phyloP scores from a whole-genome alignment of 2,329 filamentous ascomycete species.

The Phialophora macrospora region DNA sequence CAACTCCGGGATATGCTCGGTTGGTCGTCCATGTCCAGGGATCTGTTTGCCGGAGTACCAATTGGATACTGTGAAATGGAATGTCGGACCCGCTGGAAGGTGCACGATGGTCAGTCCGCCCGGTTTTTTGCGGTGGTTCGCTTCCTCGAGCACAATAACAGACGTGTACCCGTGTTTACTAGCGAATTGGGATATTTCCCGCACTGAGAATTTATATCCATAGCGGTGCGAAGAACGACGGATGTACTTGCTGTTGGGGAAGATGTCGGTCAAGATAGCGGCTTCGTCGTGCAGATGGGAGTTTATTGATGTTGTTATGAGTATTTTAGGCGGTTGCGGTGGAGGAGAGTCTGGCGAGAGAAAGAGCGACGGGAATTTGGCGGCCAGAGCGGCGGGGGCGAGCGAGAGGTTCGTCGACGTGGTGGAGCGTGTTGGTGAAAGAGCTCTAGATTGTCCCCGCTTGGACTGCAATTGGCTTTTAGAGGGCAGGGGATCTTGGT shows the following conservation, averaged over 20 bases:
- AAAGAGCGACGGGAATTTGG: conserved; percentile 67
- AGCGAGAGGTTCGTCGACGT: conserved; percentile 64
- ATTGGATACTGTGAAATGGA: conserved; percentile 88
- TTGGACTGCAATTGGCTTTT: conserved; percentile 42
- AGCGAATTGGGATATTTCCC: conserved; percentile 88
- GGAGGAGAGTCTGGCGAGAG: conserved; percentile 43
- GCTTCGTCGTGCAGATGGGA: conserved; percentile 86
- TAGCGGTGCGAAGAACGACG: conserved; percentile 82
- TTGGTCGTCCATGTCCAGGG: conserved; percentile 87
- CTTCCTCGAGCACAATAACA: conserved; percentile 80
- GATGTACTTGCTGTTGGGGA: conserved; percentile 82
- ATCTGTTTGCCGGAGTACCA: conserved; percentile 88
- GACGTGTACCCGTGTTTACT: conserved; percentile 80
- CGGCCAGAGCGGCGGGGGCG: conserved; percentile 64
- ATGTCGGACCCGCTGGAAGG: conserved; percentile 82
- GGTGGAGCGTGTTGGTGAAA: conserved; percentile 61
- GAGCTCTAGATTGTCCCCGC: conserved; percentile 55
- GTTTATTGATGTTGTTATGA: conserved; percentile 90
- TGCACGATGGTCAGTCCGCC: conserved; percentile 83
- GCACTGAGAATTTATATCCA: conserved; percentile 86
- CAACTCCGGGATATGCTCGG: conserved; percentile 87
- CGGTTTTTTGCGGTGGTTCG: conserved; percentile 75
- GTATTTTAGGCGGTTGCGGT: conserved; percentile 74
- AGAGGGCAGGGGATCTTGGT: conserved; percentile 34
- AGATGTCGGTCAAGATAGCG: conserved; percentile 74